Evolutionary conservation across 2,329 filamentous ascomycete species (phyloP), one percentile per base, ranked within the genome.

Genomic region (Sordariomycetes sp.): DNA sequence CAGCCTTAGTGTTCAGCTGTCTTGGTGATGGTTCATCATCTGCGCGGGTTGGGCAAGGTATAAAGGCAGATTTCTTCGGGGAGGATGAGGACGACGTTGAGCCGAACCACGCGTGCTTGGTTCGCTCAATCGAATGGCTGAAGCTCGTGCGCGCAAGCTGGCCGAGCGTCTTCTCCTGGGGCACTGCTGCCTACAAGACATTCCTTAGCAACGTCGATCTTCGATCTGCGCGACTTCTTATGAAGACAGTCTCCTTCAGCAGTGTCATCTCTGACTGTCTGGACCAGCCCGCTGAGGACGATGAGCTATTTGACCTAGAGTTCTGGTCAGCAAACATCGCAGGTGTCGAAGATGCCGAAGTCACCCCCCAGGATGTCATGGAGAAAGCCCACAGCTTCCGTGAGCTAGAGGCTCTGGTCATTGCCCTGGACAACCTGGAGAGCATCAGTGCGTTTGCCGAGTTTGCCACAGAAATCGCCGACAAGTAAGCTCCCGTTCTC

Each of bases 91-190:
- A 63, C 36, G 49, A 47, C 8, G 61, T 79, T 8, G 68, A 76
- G 7, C 58, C 68, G 28, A 74, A 82, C 39, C 80, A 90, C 41
- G 75, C 81, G 45, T 57, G 70, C 21, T 68, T 94, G 33, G 86
- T 95, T 30, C 73, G 82, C 37, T 79, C 83, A 24, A 61, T 95
- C 39, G 84, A 93, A 50, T 96, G 90, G 88, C 79, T 90, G 53
- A 63, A 85, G 38, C 70, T 85, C 36, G 72, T 90, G 8, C 75
- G 82, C 32, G 80, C 74, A 10, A 70, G 83, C 35, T 88, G 82
- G 79, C 64, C 70, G 12, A 68, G 80, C 38, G 78, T 85, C 16
- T 85, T 90, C 46, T 59, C 64, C 14, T 68, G 77, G 36, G 78
- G 86, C 27, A 73, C 75, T 20, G 70, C 77, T 46, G 72, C 88